Evolutionary conservation across 306 rosid genomes (phyloP).

Genomic region (Abrus pulchellus): DNA sequence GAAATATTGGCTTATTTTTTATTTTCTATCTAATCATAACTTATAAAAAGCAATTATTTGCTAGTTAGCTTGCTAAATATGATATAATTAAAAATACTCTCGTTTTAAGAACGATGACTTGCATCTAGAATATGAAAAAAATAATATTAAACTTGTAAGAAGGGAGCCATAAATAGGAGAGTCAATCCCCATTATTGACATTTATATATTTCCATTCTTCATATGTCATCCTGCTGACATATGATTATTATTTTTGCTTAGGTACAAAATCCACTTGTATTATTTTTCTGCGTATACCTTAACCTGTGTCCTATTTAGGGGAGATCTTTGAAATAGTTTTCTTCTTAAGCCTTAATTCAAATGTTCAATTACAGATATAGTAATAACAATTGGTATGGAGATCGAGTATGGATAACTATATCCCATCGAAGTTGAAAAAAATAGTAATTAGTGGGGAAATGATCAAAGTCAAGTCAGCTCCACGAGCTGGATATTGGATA

Average conservation of each 20-base stretch:
- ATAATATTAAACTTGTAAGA: too few species aligned
- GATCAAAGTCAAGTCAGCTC: conserved; percentile 15
- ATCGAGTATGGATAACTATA: too few species aligned
- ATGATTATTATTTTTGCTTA: neutral
- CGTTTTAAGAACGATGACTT: too few species aligned
- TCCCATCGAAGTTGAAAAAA: neutral
- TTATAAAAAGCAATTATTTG: neutral
- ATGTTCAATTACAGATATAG: neutral
- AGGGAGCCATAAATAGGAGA: too few species aligned
- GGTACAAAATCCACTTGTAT: neutral
- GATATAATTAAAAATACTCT: too few species aligned
- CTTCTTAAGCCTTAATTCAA: neutral
- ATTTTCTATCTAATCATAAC: conserved; percentile 8
- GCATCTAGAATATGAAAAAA: too few species aligned
- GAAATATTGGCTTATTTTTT: neutral
- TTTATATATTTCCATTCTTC: neutral
- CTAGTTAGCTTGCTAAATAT: neutral
- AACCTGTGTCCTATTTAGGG: neutral
- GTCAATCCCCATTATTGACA: too few species aligned
- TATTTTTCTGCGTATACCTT: neutral
- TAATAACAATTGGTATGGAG: too few species aligned
- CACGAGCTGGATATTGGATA: neutral
- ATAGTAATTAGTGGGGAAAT: neutral
- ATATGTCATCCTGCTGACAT: neutral
- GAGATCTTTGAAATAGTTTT: conserved; percentile 16